Percentiles rank a stretch among this genome's conserved stretches.
phyloP scores from a whole-genome alignment of 2,329 filamentous ascomycete genomes.

The Penicillium sclerotiorum region DNA sequence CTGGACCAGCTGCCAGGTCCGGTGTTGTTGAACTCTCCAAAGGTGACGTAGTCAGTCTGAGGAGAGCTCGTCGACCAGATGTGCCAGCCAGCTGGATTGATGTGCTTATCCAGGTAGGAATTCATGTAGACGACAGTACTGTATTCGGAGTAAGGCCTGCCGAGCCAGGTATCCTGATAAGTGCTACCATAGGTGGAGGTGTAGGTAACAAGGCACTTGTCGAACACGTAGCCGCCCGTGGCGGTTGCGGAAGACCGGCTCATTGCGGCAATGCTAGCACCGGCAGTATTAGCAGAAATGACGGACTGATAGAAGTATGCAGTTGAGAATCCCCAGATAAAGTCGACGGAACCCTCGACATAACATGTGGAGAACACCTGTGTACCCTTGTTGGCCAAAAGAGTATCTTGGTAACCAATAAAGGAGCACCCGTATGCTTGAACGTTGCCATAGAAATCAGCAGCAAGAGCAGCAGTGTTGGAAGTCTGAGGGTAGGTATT shows the following conservation, averaged over 20 bases:
- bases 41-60: constrained; percentile 39
- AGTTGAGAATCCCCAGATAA: constrained; percentile 28
- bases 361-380: constrained; percentile 33
- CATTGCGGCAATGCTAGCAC: constrained; percentile 15
- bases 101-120: constrained; percentile 39
- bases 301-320: constrained; percentile 43
- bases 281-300: constrained; percentile 30
- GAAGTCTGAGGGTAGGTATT: constrained; percentile 35
- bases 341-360: constrained; percentile 30
- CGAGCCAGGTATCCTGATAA: constrained; percentile 26
- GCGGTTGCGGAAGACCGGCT: constrained; percentile 13
- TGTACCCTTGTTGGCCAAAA: constrained; percentile 32
- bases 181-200: constrained; percentile 12
- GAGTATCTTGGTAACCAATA: constrained; percentile 33
- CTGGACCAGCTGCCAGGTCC: constrained; percentile 38
- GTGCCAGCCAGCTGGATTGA: constrained; percentile 35
- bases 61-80: constrained; percentile 36
- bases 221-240: constrained; percentile 12
- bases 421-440: constrained; percentile 36
- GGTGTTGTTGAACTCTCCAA: constrained; percentile 38
- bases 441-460: constrained; percentile 36
- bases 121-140: constrained; percentile 40
- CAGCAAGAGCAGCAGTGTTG: constrained; percentile 38
- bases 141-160: constrained; percentile 29
- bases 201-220: constrained; percentile 11